Evolutionary conservation across 2,329 filamentous ascomycete species (phyloP).

Genomic region (Neofusicoccum ribis): DNA sequence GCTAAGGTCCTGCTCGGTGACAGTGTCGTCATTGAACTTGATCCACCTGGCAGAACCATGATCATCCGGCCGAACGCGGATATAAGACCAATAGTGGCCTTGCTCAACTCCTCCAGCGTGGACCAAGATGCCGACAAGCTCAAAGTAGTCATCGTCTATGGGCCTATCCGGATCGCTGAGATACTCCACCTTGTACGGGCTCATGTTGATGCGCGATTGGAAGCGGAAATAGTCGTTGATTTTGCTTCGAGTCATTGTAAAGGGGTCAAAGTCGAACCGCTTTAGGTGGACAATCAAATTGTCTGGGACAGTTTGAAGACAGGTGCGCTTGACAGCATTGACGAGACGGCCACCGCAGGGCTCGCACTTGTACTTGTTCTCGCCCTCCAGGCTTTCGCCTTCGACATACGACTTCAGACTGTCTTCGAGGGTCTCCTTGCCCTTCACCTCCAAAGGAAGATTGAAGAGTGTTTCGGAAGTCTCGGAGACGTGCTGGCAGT

Average conservation of each 20-base stretch:
- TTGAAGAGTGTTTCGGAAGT: slow-evolving; percentile 87
- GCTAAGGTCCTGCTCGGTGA: slow-evolving; percentile 71
- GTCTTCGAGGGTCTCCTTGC: slow-evolving; percentile 78
- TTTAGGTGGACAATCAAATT: slow-evolving; percentile 96
- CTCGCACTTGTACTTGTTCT: slow-evolving; percentile 98
- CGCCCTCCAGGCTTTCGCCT: slow-evolving; percentile 94
- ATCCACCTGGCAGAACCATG: slow-evolving; percentile 64
- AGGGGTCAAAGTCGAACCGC: slow-evolving; percentile 78
- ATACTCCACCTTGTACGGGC: slow-evolving; percentile 84
- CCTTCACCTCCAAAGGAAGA: slow-evolving; percentile 94
- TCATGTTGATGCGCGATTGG: slow-evolving; percentile 79
- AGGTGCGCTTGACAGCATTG: slow-evolving; percentile 88
- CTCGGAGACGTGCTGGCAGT: slow-evolving; percentile 92
- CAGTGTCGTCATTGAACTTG: slow-evolving; percentile 91
- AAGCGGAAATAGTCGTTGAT: slow-evolving; percentile 96
- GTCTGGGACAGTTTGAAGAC: slow-evolving; percentile 87
- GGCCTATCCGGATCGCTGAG: slow-evolving; percentile 64
- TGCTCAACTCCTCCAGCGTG: slow-evolving; percentile 91
- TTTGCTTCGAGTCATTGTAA: slow-evolving; percentile 78
- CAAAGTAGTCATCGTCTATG: slow-evolving; percentile 72
- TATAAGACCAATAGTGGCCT: slow-evolving; percentile 96
- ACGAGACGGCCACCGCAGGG: slow-evolving; percentile 80
- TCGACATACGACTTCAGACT: slow-evolving; percentile 94
- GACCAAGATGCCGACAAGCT: slow-evolving; percentile 91
- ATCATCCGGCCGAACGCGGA: slow-evolving; percentile 71